Base-by-base conservation (phyloP, 2,329 filamentous ascomycete species). In the Geosmithia putterillii region DNA sequence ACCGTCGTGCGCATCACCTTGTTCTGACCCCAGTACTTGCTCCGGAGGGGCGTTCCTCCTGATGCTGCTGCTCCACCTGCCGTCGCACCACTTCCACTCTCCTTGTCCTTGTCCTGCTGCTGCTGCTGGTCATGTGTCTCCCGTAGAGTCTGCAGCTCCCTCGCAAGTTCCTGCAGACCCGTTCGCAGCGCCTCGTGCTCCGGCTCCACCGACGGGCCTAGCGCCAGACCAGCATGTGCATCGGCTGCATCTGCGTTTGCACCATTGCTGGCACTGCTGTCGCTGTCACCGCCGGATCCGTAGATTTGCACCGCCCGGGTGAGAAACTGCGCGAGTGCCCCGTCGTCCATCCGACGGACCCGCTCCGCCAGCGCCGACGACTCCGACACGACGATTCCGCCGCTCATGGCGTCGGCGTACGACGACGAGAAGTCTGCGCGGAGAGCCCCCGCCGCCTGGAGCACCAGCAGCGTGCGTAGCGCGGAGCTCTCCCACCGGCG, bases 1-100 rank as follows among this genome's bases (percentile, higher is more conserved):
- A 90, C 77, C 0, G 86, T 90, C 1, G 85, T 86, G 38, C 86
- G 73, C 36, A 86, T 63, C 38, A 83, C 78, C 49, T 78, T 80
- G 61, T 74, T 75, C 49, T 82, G 80, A 10, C 82, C 72, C 51
- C 81, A 81, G 58, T 92, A 84, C 56, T 81, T 82, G 62, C 81
- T 94, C 48, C 81, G 79, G 23, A 94, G 69, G 4, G 69, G 61
- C 34, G 65, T 66, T 9, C 68, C 63, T 12, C 10, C 28, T 7
- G n/a, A n/a, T n/a, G 28, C 28, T 4, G 6, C 28, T 12, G 5
- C 6, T 12, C 28, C 28, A 25, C 23, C 23, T 6, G 23, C 23
- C 6, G 7, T 10, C 7, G 23, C 23, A 25, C 23, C 23, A 25
- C 28, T 12, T 32, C 28, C 28, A 4, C 28, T 6, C 10, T 14